A percentile compares a stretch with the other conserved stretches of the same genome.
Evolutionary conservation across 2,329 filamentous ascomycete genomes (phyloP).

Genomic region (Fusarium sp.): DNA sequence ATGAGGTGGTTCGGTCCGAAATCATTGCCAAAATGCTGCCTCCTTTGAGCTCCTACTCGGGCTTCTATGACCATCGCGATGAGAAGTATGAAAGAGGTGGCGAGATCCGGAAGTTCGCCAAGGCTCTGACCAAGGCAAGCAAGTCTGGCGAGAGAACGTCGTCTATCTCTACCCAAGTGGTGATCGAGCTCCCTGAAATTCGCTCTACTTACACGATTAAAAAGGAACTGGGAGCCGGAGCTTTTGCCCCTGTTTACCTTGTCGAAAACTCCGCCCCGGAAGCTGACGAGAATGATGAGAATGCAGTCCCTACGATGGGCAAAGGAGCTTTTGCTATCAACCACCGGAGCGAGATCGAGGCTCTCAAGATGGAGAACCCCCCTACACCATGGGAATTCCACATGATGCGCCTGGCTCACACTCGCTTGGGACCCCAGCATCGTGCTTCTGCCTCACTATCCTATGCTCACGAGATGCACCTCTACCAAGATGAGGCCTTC

Average conservation of each 20-base stretch:
- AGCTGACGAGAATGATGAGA: constrained; percentile 58
- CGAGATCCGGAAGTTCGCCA: constrained; percentile 86
- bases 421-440: constrained; percentile 76
- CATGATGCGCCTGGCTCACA: constrained; percentile 86
- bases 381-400: constrained; percentile 95
- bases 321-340: constrained; percentile 69
- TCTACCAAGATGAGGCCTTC: constrained; percentile 91
- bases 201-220: constrained; percentile 79
- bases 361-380: constrained; percentile 93
- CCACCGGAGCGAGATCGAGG: constrained; percentile 74
- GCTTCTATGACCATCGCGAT: constrained; percentile 79
- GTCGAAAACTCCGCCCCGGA: constrained; percentile 76
- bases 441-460: constrained; percentile 83
- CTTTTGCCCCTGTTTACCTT: constrained; percentile 95
- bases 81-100: constrained; percentile 72
- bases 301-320: constrained; percentile 64
- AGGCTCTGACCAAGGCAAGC: constrained; percentile 68
- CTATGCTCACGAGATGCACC: constrained; percentile 87
- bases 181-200: constrained; percentile 74
- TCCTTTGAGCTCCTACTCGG: constrained; percentile 77
- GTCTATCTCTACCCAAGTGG: constrained; percentile 68
- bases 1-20: constrained; percentile 76
- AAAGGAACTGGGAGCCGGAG: constrained; percentile 89
- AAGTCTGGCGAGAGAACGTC: constrained; percentile 70
- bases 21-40: constrained; percentile 82